Evolutionary conservation across 1,284 basidiomycete genomes (phyloP).

Genomic region (Pseudozyma sp.): DNA sequence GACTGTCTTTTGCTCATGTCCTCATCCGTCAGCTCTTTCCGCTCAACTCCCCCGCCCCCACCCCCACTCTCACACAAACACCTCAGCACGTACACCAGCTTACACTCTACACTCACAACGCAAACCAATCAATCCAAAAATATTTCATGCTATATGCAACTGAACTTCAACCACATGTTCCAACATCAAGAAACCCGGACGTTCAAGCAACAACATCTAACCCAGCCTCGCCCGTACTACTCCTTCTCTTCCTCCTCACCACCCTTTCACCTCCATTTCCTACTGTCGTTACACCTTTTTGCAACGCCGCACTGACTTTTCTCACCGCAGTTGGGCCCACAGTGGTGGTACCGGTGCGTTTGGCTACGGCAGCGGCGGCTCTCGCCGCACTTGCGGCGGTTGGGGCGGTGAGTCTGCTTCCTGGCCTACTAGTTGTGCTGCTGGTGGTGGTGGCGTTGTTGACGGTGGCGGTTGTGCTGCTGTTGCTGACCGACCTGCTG

Average conservation of each 20-base stretch:
- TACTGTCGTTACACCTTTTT: neutral
- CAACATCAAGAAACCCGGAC: no score
- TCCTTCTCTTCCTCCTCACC: conserved; percentile 23
- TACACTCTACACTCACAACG: no score
- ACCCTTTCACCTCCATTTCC: neutral
- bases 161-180: no score
- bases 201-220: conserved; percentile 32
- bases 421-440: conserved; percentile 7
- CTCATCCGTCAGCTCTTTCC: no score
- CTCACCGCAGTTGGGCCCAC: conserved; percentile 1
- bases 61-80: no score
- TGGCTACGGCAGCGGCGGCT: conserved; percentile 28
- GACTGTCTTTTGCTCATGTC: no score
- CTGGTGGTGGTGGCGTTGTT: conserved; percentile 1
- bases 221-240: conserved; percentile 35
- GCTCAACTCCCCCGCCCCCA: no score
- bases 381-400: conserved; percentile 38
- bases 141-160: no score
- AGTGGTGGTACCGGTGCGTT: neutral
- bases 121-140: no score
- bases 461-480: conserved; percentile 12
- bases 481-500: conserved; percentile 1
- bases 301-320: conserved; percentile 9
- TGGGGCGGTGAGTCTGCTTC: conserved; percentile 28
- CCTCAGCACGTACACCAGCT: no score